Base-by-base conservation (phyloP, 2,329 filamentous ascomycete genomes). In the Colletotrichum ledebouriae region DNA sequence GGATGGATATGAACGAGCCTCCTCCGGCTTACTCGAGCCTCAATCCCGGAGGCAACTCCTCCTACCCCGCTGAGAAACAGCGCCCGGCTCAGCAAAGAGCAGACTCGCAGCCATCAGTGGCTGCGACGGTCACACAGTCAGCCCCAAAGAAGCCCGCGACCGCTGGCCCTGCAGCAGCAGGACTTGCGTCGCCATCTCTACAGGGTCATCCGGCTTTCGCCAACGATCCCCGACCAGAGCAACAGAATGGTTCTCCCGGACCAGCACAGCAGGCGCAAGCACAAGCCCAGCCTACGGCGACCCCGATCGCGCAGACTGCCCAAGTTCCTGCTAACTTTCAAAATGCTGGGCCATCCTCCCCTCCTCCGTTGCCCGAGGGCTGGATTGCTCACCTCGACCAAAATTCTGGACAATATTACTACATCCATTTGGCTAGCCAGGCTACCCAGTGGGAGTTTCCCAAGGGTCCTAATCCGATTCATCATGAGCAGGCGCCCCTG, bases 371-470 rank as follows among this genome's bases (percentile, higher is more conserved):
- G 15, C 96, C 96, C 6, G 96, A 99, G 81, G 96, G 96, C 39
- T 99, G 96, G 96, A 98, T 99, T 75, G 94, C 96, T 20, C 96
- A 98, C 78, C 85, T 98, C 4, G 96, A 99, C 77, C 92, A 94
- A 72, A 97, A 92, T 76, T 98, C 95, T 2, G 96, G 96, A 1
- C 95, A 98, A 76, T 99, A 98, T 80, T 99, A 99, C 79, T 99
- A 99, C 76, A 99, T 99, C 68, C 96, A 99, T 78, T 86, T 99
- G 34, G 92, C 94, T 1, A 94, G 93, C 0, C 96, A 98, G 77
- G 94, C 94, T 3, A 99, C 96, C 0, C 96, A 99, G 77, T 99
- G 96, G 96, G 96, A 99, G 76, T 98, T 98, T 73, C 96, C 96
- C 33, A 98, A 98, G 80, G 95, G 95, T 0, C 94, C 94, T 0